A percentile compares a stretch with the other conserved stretches of the same genome.
Conservation (phyloP, 2,329 filamentous ascomycete genomes). For the Stemphylium lycopersici region DNA sequence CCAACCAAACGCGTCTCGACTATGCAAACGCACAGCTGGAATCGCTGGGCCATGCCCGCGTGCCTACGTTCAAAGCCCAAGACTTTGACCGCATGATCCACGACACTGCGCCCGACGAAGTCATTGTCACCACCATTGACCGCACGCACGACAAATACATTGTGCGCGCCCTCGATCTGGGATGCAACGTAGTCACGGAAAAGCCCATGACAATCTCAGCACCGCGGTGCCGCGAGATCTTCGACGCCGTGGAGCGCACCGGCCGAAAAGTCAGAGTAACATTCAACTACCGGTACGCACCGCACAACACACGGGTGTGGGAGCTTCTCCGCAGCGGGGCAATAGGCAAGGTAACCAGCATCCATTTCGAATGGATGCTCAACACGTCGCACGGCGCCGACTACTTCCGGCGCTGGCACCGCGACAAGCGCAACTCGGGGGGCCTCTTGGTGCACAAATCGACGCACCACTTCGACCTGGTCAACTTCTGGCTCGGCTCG, state of each 20-base stretch:
- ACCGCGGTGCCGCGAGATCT: conserved; percentile 60
- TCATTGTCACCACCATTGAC: conserved; percentile 69
- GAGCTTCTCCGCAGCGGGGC: conserved; percentile 61
- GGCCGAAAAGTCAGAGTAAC: conserved; percentile 61
- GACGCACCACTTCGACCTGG: conserved; percentile 68
- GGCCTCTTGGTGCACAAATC: conserved; percentile 67
- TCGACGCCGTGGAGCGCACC: conserved; percentile 60
- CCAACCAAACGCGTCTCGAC: conserved; percentile 65
- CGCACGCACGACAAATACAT: conserved; percentile 67
- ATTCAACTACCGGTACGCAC: conserved; percentile 70
- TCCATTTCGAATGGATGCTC: conserved; percentile 70
- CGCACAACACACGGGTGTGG: conserved; percentile 67
- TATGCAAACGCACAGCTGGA: conserved; percentile 60
- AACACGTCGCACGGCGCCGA: conserved; percentile 67
- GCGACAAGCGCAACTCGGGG: conserved; percentile 65
- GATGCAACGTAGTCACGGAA: conserved; percentile 66
- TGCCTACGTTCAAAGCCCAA: conserved; percentile 61
- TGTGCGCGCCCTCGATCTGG: conserved; percentile 63
- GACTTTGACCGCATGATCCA: conserved; percentile 65
- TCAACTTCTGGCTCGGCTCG: conserved; percentile 67
- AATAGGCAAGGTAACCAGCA: conserved; percentile 62
- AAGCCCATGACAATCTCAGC: conserved; percentile 70
- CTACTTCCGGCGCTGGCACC: conserved; percentile 69
- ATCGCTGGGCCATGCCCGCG: conserved; percentile 53
- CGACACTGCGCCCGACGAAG: conserved; percentile 64